Evolutionary conservation across 805 yeast genomes (phyloP).

Genomic region (Myxozyma monticola): DNA sequence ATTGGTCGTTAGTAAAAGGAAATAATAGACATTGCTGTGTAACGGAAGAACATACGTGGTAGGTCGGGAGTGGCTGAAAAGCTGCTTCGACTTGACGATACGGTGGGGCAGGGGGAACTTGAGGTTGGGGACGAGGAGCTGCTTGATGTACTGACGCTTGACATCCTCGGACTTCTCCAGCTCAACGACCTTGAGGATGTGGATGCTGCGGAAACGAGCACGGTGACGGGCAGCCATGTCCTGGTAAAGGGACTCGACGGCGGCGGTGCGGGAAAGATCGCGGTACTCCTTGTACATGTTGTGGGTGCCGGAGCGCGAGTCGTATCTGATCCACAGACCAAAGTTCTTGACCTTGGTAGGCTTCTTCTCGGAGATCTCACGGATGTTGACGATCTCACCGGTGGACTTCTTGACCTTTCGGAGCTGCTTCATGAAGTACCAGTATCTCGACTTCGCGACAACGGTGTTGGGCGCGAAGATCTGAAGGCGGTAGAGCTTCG

Average conservation of each 20-base stretch:
- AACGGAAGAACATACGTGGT: constrained; percentile 63
- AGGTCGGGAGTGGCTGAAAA: constrained; percentile 92
- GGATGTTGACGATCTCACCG: constrained; percentile 97
- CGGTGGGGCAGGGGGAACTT: constrained; percentile 99
- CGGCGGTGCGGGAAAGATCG: constrained; percentile 98
- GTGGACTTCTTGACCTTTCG: constrained; percentile 99
- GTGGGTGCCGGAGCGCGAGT: constrained; percentile 99
- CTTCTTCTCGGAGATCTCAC: constrained; percentile 84
- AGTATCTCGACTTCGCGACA: constrained; percentile 99
- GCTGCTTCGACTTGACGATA: constrained; percentile 83
- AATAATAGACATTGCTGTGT: too few species aligned
- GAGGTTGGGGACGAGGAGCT: constrained; percentile 91
- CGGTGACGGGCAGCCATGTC: constrained; percentile 99
- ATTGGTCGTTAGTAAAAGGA: too few species aligned
- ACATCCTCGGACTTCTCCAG: constrained; percentile 96
- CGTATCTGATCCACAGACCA: constrained; percentile 99
- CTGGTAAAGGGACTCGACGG: constrained; percentile 97
- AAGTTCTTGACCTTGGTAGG: constrained; percentile 99
- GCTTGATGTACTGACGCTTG: constrained; percentile 98
- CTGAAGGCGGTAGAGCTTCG: constrained; percentile 99
- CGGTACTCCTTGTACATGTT: constrained; percentile 99
- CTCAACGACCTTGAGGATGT: constrained; percentile 98
- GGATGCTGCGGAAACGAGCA: constrained; percentile 99
- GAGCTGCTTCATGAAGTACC: constrained; percentile 99
- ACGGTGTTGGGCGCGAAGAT: constrained; percentile 98